Conservation (phyloP, 345 rosid species). For the Luvunga scandens region DNA sequence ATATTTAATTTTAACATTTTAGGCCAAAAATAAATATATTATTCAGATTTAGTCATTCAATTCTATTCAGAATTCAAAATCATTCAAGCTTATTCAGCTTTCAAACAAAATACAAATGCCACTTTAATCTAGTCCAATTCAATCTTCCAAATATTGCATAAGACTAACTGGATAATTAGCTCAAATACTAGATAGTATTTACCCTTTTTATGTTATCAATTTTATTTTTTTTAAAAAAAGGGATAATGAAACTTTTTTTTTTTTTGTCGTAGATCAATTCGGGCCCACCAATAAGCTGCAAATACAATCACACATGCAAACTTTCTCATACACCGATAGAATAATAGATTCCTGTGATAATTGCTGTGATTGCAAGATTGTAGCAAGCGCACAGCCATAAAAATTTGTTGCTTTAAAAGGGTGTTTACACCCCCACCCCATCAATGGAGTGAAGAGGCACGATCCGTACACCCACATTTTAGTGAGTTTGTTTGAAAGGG, state of each 20-base stretch:
- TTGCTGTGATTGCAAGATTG: not conserved
- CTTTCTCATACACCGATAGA: not conserved
- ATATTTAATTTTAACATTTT: no score
- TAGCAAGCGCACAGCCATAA: not conserved
- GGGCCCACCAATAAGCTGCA: not conserved
- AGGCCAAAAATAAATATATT: no score
- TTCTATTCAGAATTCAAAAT: no score
- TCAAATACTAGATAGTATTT: no score
- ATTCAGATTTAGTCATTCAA: no score
- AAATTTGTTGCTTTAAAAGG: not conserved
- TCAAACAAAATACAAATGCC: no score
- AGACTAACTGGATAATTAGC: no score
- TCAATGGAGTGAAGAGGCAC: slow-evolving; percentile 23
- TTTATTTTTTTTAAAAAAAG: no score
- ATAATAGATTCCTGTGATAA: not conserved
- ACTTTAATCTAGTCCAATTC: no score
- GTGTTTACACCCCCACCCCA: slow-evolving; percentile 1
- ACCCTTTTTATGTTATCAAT: no score
- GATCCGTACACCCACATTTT: not conserved
- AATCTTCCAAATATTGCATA: no score
- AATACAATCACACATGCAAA: not conserved
- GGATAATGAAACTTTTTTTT: not conserved
- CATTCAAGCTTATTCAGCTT: no score
- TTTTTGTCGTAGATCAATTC: not conserved
- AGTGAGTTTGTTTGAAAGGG: not conserved